Evolutionary conservation across 768 basidiomycete genomes (phyloP), one percentile per base, ranked within the genome.

Genomic region (Leccinum incarnatum): DNA sequence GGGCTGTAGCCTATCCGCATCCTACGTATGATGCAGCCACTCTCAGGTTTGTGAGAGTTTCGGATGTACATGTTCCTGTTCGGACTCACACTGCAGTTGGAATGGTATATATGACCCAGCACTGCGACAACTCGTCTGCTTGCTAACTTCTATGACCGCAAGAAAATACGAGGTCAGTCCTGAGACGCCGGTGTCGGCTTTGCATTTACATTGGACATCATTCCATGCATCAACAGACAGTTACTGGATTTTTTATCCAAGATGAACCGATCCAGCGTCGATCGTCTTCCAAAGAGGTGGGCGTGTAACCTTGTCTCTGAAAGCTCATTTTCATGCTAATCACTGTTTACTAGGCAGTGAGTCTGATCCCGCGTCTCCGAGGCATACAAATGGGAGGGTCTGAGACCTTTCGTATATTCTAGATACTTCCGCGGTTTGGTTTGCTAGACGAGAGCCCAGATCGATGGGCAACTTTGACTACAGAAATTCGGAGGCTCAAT

Each of bases 401-500:
- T 56, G 55, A 40, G 19, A 15, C 11, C 27, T 40, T 34, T n/a
- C 34, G 21, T n/a, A n/a, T 14, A 15, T 49, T 19, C 15, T 37
- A 59, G 58, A 59, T 52, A 46, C 58, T 34, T 4, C 45, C 58
- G n/a, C 50, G 55, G 10, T 57, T 59, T 21, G 58, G 58, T 37
- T 17, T 59, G 34, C 46, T 57, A 27, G 42, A 57, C 42, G 34
- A 40, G 4, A 76, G 81, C 1, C 58, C 73, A 0, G 69, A 79
- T 29, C 74, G 83, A 47, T 89, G 87, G 86, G 57, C 57, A 6
- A 59, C n/a, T 19, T 77, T 88, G 59, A 64, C 67, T 40, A 46
- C 60, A 0, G 65, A 70, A 11, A 69, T 90, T 14, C 56, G 66
- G 4, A 60, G 70, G 17, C 67, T 89, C 58, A 56, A 59, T 4